These are phyloP conservation scores for Diophrys sp. DNA, from an alignment of 73 alveolate species.

Conservation along the genomic window DNA sequence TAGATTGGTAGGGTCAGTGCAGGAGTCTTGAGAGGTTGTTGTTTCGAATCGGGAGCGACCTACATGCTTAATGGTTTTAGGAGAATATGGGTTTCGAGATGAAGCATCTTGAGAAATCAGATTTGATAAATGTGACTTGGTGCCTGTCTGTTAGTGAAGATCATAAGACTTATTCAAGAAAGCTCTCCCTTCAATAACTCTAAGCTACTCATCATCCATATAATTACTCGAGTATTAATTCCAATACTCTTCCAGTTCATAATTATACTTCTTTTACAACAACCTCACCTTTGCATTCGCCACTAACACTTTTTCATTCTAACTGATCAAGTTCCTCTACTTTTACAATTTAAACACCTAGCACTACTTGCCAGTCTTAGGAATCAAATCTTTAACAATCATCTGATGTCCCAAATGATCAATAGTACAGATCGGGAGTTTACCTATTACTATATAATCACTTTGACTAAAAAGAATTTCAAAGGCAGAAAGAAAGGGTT, in stretches of 20 bases:
- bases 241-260: neutral
- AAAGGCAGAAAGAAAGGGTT: neutral
- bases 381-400: neutral
- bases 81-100: neutral
- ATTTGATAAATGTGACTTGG: neutral
- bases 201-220: too few relatives aligned
- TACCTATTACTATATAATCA: neutral
- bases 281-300: neutral
- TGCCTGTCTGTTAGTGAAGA: neutral
- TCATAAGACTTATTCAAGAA: neutral
- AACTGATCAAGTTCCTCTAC: neutral
- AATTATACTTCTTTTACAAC: neutral
- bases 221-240: too few relatives aligned
- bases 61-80: neutral
- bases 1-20: too few relatives aligned
- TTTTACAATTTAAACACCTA: too few relatives aligned
- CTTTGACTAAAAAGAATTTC: neutral
- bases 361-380: neutral
- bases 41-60: neutral
- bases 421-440: neutral
- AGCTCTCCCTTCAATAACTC: too few relatives aligned
- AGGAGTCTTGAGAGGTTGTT: neutral
- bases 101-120: neutral
- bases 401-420: neutral
- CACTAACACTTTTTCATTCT: neutral